Conservation (phyloP, 352 stramenopile species). For the Phytophthora ohioensis region DNA sequence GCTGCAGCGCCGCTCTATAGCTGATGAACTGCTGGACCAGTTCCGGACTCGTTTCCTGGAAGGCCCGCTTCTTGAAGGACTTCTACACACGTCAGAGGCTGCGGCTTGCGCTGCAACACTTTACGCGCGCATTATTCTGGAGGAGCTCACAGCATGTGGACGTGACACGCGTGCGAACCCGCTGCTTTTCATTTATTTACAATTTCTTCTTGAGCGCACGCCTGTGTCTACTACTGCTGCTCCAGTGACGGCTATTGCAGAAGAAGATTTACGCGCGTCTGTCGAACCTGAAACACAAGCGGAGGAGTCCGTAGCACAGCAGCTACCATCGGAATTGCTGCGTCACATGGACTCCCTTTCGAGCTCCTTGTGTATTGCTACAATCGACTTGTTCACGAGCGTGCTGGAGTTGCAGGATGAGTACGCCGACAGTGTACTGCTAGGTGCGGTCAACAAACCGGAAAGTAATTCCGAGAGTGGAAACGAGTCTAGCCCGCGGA, state of each 20-base stretch:
- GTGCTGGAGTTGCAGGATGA: slow-evolving; percentile 77
- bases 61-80: slow-evolving; percentile 66
- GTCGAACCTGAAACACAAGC: slow-evolving; percentile 22
- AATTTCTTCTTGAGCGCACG: slow-evolving; percentile 74
- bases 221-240: not conserved
- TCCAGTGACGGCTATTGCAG: slow-evolving; percentile 1
- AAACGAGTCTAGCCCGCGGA: slow-evolving; percentile 28
- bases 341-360: slow-evolving; percentile 86
- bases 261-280: slow-evolving; percentile 7
- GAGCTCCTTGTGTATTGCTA: slow-evolving; percentile 80
- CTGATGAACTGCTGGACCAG: slow-evolving; percentile 74
- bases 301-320: slow-evolving; percentile 28
- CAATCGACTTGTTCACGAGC: slow-evolving; percentile 84
- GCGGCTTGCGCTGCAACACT: slow-evolving; percentile 69
- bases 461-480: slow-evolving; percentile 25
- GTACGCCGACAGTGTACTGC: slow-evolving; percentile 62
- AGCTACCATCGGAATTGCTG: slow-evolving; percentile 75
- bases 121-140: slow-evolving; percentile 81
- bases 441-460: slow-evolving; percentile 34
- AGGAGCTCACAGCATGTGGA: slow-evolving; percentile 80
- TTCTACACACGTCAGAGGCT: slow-evolving; percentile 79
- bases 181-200: slow-evolving; percentile 77
- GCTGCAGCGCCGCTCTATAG: slow-evolving; percentile 66
- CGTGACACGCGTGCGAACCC: slow-evolving; percentile 78
- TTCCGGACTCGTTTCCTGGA: slow-evolving; percentile 80